These are phyloP conservation scores for Leishmania guyanensis DNA, from an alignment of 208 protist species.

Conservation along the genomic window DNA sequence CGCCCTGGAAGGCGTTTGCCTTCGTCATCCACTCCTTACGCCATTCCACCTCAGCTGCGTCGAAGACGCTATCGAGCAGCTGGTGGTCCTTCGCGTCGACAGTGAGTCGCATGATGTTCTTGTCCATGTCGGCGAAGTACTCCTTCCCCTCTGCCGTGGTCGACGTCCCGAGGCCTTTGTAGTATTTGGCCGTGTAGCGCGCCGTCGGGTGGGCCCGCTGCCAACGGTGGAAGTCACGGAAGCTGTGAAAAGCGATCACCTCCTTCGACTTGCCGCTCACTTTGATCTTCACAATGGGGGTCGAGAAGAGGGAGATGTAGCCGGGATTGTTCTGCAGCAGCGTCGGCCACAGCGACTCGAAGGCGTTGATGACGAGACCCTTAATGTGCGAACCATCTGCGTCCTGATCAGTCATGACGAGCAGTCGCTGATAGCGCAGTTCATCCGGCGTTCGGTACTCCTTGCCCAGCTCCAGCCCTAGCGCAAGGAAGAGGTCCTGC, in stretches of 20 bases:
- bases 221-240: slow-evolving; percentile 98
- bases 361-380: slow-evolving; percentile 99
- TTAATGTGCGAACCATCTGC: slow-evolving; percentile 99
- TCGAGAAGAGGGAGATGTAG: slow-evolving; percentile 97
- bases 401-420: slow-evolving; percentile 99
- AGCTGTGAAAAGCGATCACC: slow-evolving; percentile 97
- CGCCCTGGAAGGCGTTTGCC: slow-evolving; percentile 84
- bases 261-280: slow-evolving; percentile 74
- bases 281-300: slow-evolving; percentile 99
- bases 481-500: slow-evolving; percentile 85
- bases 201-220: slow-evolving; percentile 69
- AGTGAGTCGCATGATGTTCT: slow-evolving; percentile 94
- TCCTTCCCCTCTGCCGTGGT: slow-evolving; percentile 98
- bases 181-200: slow-evolving; percentile 98
- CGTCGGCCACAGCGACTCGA: slow-evolving; percentile 98
- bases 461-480: slow-evolving; percentile 84
- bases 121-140: slow-evolving; percentile 98
- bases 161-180: slow-evolving; percentile 99
- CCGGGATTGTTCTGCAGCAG: slow-evolving; percentile 92
- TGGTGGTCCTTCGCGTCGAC: slow-evolving; percentile 90
- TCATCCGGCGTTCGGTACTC: slow-evolving; percentile 67
- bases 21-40: slow-evolving; percentile 99
- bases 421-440: slow-evolving; percentile 99
- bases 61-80: slow-evolving; percentile 98
- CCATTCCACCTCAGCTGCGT: slow-evolving; percentile 96